A percentile compares a stretch with the other conserved stretches of the same genome.
phyloP scores from a whole-genome alignment of 129 eudicot species.

The Erigeron canadensis region DNA sequence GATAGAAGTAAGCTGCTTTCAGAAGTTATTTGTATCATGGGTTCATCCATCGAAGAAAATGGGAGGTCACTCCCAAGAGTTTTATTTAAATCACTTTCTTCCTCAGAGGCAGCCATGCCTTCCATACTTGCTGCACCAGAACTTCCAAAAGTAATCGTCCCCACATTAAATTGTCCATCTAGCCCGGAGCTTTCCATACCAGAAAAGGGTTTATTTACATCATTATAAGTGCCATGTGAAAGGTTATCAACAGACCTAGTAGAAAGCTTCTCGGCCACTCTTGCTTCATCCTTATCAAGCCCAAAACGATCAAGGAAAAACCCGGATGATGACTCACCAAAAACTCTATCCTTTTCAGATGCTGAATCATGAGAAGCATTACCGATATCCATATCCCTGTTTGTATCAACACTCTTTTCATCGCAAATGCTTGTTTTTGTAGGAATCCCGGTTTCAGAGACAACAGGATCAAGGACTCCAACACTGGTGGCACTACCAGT shows the following conservation, averaged over 20 bases:
- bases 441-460: conserved; percentile 22
- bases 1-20: conserved; percentile 13
- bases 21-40: conserved; percentile 33
- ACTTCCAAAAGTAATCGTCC: conserved; percentile 26
- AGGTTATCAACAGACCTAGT: conserved; percentile 30
- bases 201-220: conserved; percentile 29
- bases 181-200: conserved; percentile 31
- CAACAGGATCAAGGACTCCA: conserved; percentile 12
- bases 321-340: conserved; percentile 32
- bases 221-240: conserved; percentile 21
- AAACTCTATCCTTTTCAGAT: conserved; percentile 35
- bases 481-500: conserved; percentile 19
- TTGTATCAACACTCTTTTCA: conserved; percentile 30
- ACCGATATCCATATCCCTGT: conserved; percentile 24
- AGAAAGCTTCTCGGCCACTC: conserved; percentile 29
- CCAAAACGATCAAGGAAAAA: conserved; percentile 36
- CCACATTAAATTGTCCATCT: conserved; percentile 26
- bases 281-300: conserved; percentile 29
- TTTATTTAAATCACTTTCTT: conserved; percentile 33
- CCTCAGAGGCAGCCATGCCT: conserved; percentile 22
- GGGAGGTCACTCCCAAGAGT: conserved; percentile 25
- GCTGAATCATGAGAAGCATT: conserved; percentile 25
- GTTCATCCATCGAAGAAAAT: conserved; percentile 31
- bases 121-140: conserved; percentile 23
- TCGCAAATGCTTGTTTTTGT: conserved; percentile 26